phyloP scores from a whole-genome alignment of 768 basidiomycete genomes.

The Exsudoporus frostii region DNA sequence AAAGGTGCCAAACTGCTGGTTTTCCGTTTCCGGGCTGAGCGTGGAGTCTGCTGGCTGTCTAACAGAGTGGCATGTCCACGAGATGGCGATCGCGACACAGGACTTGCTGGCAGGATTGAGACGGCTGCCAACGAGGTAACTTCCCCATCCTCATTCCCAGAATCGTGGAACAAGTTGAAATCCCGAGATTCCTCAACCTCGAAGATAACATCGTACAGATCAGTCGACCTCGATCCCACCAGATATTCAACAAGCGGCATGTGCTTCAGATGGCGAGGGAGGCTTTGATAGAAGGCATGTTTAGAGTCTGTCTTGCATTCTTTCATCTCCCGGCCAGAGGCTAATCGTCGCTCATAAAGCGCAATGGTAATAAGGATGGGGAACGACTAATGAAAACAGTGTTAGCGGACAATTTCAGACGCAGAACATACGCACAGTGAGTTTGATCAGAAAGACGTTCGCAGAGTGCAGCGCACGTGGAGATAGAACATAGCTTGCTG shows the following conservation, averaged over 20 bases:
- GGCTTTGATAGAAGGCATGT: slow-evolving; percentile 55
- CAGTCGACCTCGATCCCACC: slow-evolving; percentile 64
- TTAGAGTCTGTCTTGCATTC: slow-evolving; percentile 51
- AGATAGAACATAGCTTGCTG: slow-evolving; percentile 68
- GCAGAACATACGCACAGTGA: slow-evolving; percentile 52
- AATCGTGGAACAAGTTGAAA: slow-evolving; percentile 48
- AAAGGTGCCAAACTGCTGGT: slow-evolving; percentile 26
- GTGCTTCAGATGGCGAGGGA: slow-evolving; percentile 69
- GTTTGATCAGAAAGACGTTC: slow-evolving; percentile 83
- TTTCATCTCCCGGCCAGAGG: slow-evolving; percentile 47
- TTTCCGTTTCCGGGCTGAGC: slow-evolving; percentile 23
- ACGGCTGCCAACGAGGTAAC: slow-evolving; percentile 7
- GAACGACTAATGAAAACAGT: slow-evolving; percentile 47
- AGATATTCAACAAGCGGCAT: slow-evolving; percentile 75
- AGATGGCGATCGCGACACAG: slow-evolving; percentile 9
- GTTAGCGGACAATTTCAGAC: neutral
- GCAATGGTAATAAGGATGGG: slow-evolving; percentile 75
- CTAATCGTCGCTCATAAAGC: slow-evolving; percentile 73
- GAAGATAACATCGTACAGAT: slow-evolving; percentile 77
- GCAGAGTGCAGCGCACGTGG: slow-evolving; percentile 77
- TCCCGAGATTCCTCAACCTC: slow-evolving; percentile 56
- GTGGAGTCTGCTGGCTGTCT: slow-evolving; percentile 10
- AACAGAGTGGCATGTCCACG: neutral
- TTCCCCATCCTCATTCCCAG: slow-evolving; percentile 39
- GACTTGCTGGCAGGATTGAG: slow-evolving; percentile 9